Evolutionary conservation across 345 rosid genomes (phyloP).

Genomic region (Aquilaria yunnanensis): DNA sequence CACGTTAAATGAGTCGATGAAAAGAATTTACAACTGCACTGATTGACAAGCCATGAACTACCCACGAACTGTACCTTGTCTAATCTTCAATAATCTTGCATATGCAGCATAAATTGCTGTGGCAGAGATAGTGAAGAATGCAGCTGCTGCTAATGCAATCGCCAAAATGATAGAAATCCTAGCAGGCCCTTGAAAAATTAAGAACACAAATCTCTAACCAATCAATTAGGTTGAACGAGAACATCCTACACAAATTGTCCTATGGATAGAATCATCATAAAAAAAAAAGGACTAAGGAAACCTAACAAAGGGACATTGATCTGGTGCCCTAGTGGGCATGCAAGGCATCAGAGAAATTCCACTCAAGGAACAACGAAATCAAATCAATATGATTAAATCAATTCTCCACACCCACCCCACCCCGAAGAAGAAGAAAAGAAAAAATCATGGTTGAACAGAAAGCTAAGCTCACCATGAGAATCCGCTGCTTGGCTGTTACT

Average conservation of each 20-base stretch:
- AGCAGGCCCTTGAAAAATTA: slow-evolving; percentile 17
- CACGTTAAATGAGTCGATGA: too few relatives aligned
- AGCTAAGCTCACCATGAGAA: slow-evolving; percentile 20
- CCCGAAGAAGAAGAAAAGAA: background rate
- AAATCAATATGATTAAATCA: too few relatives aligned
- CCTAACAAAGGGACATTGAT: too few relatives aligned
- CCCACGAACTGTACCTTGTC: slow-evolving; percentile 24
- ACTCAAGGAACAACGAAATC: too few relatives aligned
- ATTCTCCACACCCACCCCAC: too few relatives aligned
- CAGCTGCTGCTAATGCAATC: slow-evolving; percentile 24
- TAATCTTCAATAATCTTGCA: slow-evolving; percentile 21
- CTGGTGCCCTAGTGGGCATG: too few relatives aligned
- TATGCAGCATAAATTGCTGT: slow-evolving; percentile 24
- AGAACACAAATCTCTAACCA: background rate
- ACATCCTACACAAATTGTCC: too few relatives aligned
- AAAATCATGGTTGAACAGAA: background rate
- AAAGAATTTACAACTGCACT: too few relatives aligned
- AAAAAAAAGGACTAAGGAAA: background rate
- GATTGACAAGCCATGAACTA: too few relatives aligned
- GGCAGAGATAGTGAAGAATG: slow-evolving; percentile 27
- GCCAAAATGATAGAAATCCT: slow-evolving; percentile 20
- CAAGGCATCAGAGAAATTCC: too few relatives aligned
- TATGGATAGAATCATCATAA: too few relatives aligned
- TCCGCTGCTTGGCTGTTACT: slow-evolving; percentile 4
- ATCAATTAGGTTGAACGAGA: background rate